These are phyloP conservation scores for Vitis hybrid DNA, from an alignment of 177 flowering plant species.

Conservation along the genomic window DNA sequence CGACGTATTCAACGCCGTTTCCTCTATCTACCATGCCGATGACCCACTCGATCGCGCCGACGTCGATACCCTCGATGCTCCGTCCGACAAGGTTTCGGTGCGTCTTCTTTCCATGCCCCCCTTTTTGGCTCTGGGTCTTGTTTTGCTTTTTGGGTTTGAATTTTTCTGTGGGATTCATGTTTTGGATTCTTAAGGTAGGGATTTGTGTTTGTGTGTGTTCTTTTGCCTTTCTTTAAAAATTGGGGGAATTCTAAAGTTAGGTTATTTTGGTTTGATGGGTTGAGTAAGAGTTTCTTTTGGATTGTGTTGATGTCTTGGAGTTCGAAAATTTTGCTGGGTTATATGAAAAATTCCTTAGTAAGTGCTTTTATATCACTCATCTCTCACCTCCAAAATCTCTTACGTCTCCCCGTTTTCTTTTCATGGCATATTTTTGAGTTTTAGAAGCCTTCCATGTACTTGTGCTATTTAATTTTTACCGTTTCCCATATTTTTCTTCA, in stretches of 20 bases:
- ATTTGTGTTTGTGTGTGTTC: not conserved
- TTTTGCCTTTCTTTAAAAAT: conserved; percentile 1
- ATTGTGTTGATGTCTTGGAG: too few species aligned
- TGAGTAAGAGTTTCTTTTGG: too few species aligned
- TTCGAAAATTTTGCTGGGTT: too few species aligned
- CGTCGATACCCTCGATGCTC: conserved; percentile 11
- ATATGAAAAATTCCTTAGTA: too few species aligned
- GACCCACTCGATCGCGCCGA: not conserved
- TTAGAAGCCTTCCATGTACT: too few species aligned
- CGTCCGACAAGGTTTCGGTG: conserved; percentile 19
- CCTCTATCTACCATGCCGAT: conserved; percentile 48
- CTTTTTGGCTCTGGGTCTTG: conserved; percentile 4
- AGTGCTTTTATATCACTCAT: too few species aligned
- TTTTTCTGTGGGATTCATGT: not conserved
- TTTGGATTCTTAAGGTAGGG: not conserved
- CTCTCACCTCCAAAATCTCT: too few species aligned
- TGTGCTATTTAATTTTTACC: too few species aligned
- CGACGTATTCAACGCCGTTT: conserved; percentile 55
- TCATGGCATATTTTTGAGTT: too few species aligned
- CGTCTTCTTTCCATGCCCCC: not conserved
- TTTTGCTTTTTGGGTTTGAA: not conserved
- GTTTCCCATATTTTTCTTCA: too few species aligned
- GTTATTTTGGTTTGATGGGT: too few species aligned
- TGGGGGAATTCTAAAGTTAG: not conserved
- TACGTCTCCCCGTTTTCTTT: too few species aligned